phyloP scores from a whole-genome alignment of 768 basidiomycete genomes.

The Xerocomellus intermedius region DNA sequence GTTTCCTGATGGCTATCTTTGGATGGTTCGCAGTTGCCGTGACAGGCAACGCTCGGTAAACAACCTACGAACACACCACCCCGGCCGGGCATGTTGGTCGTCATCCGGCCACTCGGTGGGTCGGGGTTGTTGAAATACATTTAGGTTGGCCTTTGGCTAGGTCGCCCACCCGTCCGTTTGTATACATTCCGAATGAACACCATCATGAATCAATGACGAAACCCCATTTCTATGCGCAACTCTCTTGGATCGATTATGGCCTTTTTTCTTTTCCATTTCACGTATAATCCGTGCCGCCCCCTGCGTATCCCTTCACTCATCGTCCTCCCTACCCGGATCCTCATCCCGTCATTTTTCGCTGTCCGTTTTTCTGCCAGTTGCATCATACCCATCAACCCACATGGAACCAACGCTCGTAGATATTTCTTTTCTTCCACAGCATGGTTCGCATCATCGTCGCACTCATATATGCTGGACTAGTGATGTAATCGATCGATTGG shows the following conservation, averaged over 20 bases:
- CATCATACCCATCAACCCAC: background rate
- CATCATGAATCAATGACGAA: conserved; percentile 3
- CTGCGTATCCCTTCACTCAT: background rate
- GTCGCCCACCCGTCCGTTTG: background rate
- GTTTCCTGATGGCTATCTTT: conserved; percentile 77
- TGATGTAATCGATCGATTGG: background rate
- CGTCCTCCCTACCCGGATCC: background rate
- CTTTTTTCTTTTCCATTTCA: background rate
- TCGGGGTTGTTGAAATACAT: background rate
- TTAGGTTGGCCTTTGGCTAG: background rate
- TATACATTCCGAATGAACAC: conserved; percentile 2
- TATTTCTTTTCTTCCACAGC: background rate
- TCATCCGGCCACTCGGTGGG: background rate
- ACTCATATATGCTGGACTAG: background rate
- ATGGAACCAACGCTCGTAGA: conserved; percentile 7
- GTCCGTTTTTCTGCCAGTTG: background rate
- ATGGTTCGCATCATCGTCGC: background rate
- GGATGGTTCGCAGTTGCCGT: conserved; percentile 71
- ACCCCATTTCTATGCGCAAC: conserved; percentile 3
- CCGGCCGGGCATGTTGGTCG: background rate
- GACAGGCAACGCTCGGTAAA: conserved; percentile 34
- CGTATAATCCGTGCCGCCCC: background rate
- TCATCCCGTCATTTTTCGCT: background rate
- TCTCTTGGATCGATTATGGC: background rate
- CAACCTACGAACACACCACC: background rate